A percentile compares a stretch with the other conserved stretches of the same genome.
These are phyloP conservation scores for Codiaeum variegatum DNA, from an alignment of 441 rosid genomes.

Conservation along the genomic window DNA sequence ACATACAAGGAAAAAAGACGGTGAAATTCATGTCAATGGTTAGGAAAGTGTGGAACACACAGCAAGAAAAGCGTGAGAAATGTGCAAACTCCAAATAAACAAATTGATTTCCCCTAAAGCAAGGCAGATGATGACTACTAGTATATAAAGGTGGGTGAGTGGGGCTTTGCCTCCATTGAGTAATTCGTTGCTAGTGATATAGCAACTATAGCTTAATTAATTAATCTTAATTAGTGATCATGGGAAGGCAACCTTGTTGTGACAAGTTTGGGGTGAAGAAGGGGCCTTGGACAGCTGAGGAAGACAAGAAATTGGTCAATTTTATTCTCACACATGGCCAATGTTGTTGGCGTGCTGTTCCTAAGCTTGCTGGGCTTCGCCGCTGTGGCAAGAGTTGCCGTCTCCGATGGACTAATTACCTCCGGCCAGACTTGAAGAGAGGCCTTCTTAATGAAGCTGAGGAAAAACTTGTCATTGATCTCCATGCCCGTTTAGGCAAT, in stretches of 20 bases:
- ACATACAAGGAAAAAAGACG: no score
- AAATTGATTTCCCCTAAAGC: constrained; percentile 18
- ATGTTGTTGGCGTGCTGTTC: constrained; percentile 89
- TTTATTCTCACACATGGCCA: constrained; percentile 74
- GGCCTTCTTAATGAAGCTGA: constrained; percentile 75
- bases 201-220: neutral
- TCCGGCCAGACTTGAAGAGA: constrained; percentile 80
- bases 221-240: constrained; percentile 11
- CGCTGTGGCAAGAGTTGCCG: constrained; percentile 92
- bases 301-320: constrained; percentile 66
- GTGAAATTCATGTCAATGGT: neutral
- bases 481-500: constrained; percentile 74
- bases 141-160: constrained; percentile 44
- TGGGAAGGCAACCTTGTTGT: constrained; percentile 79
- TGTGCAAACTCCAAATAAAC: neutral
- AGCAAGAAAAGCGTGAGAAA: constrained; percentile 16
- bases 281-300: constrained; percentile 96
- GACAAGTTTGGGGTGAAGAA: constrained; percentile 81
- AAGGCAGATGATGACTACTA: constrained; percentile 13
- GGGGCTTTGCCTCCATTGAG: constrained; percentile 18
- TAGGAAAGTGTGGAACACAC: constrained; percentile 24
- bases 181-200: neutral
- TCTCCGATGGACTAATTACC: constrained; percentile 79
- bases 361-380: constrained; percentile 74
- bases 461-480: constrained; percentile 68